Conservation (phyloP, 208 protist genomes). For the Porcisia deanei region DNA sequence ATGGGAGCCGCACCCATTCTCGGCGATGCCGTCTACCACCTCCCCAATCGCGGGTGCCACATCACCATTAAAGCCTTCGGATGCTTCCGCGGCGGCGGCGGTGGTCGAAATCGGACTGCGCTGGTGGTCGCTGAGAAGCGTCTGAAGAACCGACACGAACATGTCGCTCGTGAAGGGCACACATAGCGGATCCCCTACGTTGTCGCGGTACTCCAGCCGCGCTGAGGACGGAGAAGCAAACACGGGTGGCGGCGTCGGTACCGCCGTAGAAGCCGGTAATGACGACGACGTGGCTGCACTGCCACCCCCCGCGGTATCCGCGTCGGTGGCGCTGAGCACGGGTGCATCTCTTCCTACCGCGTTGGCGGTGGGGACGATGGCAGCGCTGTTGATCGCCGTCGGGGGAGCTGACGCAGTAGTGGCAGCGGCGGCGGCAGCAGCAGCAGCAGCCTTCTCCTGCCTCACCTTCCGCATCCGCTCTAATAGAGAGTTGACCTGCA, state of each 20-base stretch:
- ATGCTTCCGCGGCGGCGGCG: background rate
- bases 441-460: constrained; percentile 36
- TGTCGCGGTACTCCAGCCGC: constrained; percentile 58
- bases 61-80: background rate
- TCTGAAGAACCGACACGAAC: background rate
- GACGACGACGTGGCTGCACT: background rate
- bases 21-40: background rate
- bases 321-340: background rate
- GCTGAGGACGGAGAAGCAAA: constrained; percentile 53
- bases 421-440: constrained; percentile 15
- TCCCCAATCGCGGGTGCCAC: background rate
- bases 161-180: constrained; percentile 37
- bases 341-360: background rate
- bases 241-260: constrained; percentile 38
- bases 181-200: constrained; percentile 50
- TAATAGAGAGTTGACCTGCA: constrained; percentile 37
- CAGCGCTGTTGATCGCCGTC: background rate
- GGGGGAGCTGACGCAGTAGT: background rate
- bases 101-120: background rate
- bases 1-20: background rate
- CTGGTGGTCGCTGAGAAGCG: background rate
- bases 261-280: background rate
- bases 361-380: background rate
- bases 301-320: constrained; percentile 3
- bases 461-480: constrained; percentile 50